Evolutionary conservation across 345 rosid genomes (phyloP), one percentile per base, ranked within the genome.

Genomic region (Moringa oleifera): DNA sequence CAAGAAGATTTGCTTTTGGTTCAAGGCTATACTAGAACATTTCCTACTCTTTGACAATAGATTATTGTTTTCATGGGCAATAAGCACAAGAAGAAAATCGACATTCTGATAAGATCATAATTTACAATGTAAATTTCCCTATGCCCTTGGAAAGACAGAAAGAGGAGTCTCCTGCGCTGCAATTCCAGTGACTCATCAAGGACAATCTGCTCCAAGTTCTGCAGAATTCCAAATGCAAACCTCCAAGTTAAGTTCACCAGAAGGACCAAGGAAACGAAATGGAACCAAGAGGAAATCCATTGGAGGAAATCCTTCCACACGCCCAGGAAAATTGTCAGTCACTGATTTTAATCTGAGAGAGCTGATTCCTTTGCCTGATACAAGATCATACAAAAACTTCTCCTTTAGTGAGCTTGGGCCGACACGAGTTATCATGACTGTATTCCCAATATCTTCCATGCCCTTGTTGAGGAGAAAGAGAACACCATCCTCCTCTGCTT

Each of bases 401-500:
- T 51, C 58, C 59, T 52, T 54, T 2, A 51, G 49, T 25, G 59
- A 59, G 61, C 69, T 47, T 20, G 71, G 81, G 6, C 70, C 76
- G 15, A 78, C 15, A 18, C 77, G 67, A 18, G 78, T 77, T 59
- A 78, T 22, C 65, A 54, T 70, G 22, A 69, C 62, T 16, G 65
- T 58, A 55, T 65, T 66, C 19, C 85, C 85, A 0, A 77, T 58
- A 8, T 46, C 24, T 59, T 57, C 75, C 2, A 46, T 17, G 3
- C 69, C 41, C 55, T 66, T 75, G 75, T 63, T 75, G 33, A 78
- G 78, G 46, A 81, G 58, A 25, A 81, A 81, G 52, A 78, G 78
- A 36, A 68, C 51, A 28, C 78, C 85, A 13, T 81, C 82, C 57
- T 73, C 77, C 69, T 67, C 80, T 20, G 79, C 80, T 68, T 81